Percentiles rank a stretch among this genome's conserved stretches.
Evolutionary conservation across 306 rosid genomes (phyloP).

Genomic region (Prinsepia uniflora): DNA sequence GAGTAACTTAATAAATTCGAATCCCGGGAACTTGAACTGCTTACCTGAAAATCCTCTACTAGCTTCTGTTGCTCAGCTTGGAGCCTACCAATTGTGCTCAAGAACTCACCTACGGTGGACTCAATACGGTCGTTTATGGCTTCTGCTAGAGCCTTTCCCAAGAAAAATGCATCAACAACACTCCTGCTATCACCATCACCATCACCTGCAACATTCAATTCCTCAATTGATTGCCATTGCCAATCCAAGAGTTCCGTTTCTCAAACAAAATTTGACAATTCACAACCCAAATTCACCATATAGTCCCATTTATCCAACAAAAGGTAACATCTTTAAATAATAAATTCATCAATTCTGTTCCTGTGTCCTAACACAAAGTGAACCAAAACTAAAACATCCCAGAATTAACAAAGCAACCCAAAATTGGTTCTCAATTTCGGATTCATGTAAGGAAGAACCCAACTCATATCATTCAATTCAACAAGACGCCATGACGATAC

Average conservation of each 20-base stretch:
- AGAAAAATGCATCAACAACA: conserved; percentile 87
- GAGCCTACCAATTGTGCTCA: conserved; percentile 72
- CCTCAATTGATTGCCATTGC: conserved; percentile 4
- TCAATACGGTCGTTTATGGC: conserved; percentile 85
- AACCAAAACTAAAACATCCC: neutral
- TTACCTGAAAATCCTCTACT: conserved; percentile 77
- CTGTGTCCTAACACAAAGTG: neutral
- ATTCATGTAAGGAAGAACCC: neutral
- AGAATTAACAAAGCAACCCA: neutral
- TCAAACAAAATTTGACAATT: neutral
- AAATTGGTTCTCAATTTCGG: neutral
- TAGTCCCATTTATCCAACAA: neutral
- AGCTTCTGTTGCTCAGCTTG: conserved; percentile 92
- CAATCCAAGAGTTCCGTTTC: neutral
- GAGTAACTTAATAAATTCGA: neutral
- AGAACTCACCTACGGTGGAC: conserved; percentile 77
- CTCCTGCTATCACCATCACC: conserved; percentile 59
- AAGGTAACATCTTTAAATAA: neutral
- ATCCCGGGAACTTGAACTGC: conserved; percentile 13
- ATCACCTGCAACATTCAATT: conserved; percentile 52
- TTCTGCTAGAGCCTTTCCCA: conserved; percentile 95
- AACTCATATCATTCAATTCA: conserved; percentile 1
- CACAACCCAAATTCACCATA: neutral
- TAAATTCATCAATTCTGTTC: neutral
- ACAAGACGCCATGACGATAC: neutral